Conservation (phyloP, 257 asterid genomes). For the Coffea canephora region DNA sequence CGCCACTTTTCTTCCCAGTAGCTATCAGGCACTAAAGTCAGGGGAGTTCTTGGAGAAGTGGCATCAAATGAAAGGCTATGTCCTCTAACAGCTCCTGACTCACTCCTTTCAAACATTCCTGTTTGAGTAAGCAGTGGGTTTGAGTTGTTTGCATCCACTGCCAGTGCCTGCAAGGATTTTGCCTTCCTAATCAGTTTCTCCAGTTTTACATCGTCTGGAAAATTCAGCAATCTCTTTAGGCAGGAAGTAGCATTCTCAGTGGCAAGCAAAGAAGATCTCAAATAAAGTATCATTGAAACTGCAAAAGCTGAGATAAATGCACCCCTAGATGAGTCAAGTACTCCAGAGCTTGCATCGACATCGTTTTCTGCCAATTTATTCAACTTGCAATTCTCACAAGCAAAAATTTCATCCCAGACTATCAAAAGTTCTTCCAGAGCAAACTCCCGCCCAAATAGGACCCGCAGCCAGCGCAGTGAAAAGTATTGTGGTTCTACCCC, state of each 20-base stretch:
- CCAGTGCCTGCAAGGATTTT: conserved; percentile 64
- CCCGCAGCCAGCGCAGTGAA: conserved; percentile 86
- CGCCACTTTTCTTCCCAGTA: conserved; percentile 98
- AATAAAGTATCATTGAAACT: conserved; percentile 76
- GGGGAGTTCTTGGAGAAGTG: conserved; percentile 59
- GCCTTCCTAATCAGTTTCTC: conserved; percentile 62
- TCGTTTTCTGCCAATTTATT: conserved; percentile 29
- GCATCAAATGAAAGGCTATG: conserved; percentile 60
- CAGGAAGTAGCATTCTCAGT: conserved; percentile 82
- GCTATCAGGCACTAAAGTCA: conserved; percentile 50
- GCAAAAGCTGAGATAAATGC: conserved; percentile 89
- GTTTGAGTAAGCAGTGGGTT: conserved; percentile 40
- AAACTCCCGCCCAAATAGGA: conserved; percentile 91
- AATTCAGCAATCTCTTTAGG: conserved; percentile 77
- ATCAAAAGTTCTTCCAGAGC: conserved; percentile 66
- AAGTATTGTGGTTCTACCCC: conserved; percentile 95
- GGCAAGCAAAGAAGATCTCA: conserved; percentile 83
- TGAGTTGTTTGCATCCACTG: conserved; percentile 55
- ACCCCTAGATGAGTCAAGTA: conserved; percentile 70
- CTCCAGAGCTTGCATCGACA: conserved; percentile 43
- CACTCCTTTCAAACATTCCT: conserved; percentile 38
- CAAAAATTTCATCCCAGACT: conserved; percentile 85
- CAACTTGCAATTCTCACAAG: conserved; percentile 48
- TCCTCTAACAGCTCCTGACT: conserved; percentile 44
- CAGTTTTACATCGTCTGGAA: conserved; percentile 59